Percentiles rank a stretch among this genome's conserved stretches.
Conservation (phyloP, 2,329 filamentous ascomycete species). For the Penicillium sp. region DNA sequence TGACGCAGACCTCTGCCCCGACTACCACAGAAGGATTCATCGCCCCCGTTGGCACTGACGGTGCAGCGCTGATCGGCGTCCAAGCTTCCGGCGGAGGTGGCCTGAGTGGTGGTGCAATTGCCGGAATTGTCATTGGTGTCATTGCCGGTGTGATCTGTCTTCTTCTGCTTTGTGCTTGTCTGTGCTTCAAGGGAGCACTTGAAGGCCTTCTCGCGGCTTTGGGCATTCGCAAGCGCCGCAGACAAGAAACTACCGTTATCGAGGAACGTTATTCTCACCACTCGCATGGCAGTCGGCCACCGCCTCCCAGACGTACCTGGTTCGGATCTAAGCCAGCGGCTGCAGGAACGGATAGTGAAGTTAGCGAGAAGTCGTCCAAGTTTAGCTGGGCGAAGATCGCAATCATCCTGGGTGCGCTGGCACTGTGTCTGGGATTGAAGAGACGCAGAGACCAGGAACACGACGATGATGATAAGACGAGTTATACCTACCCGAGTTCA, state of each 20-base stretch:
- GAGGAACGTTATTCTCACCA: conserved; percentile 48
- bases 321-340: conserved; percentile 49
- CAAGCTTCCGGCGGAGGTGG: conserved; percentile 42
- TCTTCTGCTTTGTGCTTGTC: conserved; percentile 52
- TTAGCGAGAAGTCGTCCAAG: conserved; percentile 46
- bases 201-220: conserved; percentile 51
- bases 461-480: conserved; percentile 49
- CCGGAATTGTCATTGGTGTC: conserved; percentile 58
- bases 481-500: conserved; percentile 46
- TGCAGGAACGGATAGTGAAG: conserved; percentile 30
- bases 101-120: conserved; percentile 57
- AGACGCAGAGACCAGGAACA: conserved; percentile 43
- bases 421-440: conserved; percentile 54
- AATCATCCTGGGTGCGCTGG: conserved; percentile 52
- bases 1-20: conserved; percentile 49
- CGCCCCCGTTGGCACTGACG: conserved; percentile 53
- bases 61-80: conserved; percentile 44
- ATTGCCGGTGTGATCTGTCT: conserved; percentile 54
- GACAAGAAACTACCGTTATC: conserved; percentile 47
- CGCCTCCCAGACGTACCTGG: conserved; percentile 45
- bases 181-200: conserved; percentile 51
- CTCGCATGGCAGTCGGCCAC: conserved; percentile 39
- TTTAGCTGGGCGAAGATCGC: conserved; percentile 49
- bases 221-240: conserved; percentile 47
- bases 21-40: conserved; percentile 54